These are phyloP conservation scores for Piper betle DNA, from an alignment of 164 flowering plant genomes.

Conservation along the genomic window DNA sequence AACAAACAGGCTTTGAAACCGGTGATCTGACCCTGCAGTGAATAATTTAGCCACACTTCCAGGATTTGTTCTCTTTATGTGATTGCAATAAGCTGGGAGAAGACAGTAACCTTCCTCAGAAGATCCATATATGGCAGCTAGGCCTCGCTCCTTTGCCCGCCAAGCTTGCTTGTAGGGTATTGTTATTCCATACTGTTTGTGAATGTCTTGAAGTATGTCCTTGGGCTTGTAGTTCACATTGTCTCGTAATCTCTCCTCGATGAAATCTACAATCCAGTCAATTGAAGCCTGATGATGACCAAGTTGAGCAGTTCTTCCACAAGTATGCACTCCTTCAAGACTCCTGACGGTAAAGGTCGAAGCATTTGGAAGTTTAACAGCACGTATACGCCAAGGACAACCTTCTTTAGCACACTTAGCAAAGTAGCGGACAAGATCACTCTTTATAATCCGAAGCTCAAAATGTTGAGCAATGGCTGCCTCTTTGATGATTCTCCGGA, in stretches of 20 bases:
- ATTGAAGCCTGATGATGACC: conserved; percentile 90
- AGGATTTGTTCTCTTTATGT: conserved; percentile 53
- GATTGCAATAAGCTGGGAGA: conserved; percentile 63
- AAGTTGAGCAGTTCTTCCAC: conserved; percentile 57
- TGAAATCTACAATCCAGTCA: conserved; percentile 72
- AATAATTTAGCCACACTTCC: conserved; percentile 64
- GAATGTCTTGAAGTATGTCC: conserved; percentile 70
- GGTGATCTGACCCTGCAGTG: conserved; percentile 44
- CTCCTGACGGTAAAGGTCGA: conserved; percentile 67
- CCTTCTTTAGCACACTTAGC: conserved; percentile 79
- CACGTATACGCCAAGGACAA: conserved; percentile 94
- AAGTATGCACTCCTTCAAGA: conserved; percentile 68
- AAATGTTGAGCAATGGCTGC: conserved; percentile 84
- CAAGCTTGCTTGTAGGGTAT: conserved; percentile 91
- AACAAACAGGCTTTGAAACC: conserved; percentile 63
- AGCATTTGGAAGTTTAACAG: conserved; percentile 64
- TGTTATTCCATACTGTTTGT: conserved; percentile 62
- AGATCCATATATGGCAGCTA: conserved; percentile 72
- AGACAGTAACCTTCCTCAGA: conserved; percentile 72
- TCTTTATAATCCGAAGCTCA: conserved; percentile 68
- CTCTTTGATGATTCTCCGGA: conserved; percentile 63
- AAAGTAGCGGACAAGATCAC: conserved; percentile 61
- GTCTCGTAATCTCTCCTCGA: conserved; percentile 54
- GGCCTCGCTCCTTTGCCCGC: conserved; percentile 76
- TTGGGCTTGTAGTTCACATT: conserved; percentile 79